Conservation (phyloP, 768 basidiomycete species). For the Suillus variegatus region DNA sequence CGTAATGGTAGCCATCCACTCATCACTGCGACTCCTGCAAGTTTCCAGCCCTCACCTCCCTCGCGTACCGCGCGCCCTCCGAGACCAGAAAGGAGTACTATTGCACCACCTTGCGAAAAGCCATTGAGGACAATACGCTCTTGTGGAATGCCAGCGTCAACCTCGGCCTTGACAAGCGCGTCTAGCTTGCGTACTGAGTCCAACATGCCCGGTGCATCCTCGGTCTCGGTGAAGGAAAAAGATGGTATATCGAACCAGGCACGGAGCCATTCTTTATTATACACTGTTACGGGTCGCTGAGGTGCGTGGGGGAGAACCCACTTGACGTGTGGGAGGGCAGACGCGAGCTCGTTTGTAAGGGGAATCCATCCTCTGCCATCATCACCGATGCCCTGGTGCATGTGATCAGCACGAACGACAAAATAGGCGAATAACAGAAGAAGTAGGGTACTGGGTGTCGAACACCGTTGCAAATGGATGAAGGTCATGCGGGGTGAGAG, state of each 20-base stretch:
- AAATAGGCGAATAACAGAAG: constrained; percentile 9
- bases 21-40: constrained; percentile 72
- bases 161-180: constrained; percentile 70
- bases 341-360: constrained; percentile 67
- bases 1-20: constrained; percentile 81
- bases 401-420: constrained; percentile 9
- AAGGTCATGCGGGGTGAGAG: background rate
- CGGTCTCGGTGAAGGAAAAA: constrained; percentile 58
- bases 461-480: background rate
- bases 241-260: constrained; percentile 81
- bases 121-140: constrained; percentile 83
- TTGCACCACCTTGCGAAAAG: constrained; percentile 84
- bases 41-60: constrained; percentile 48
- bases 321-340: constrained; percentile 72
- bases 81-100: constrained; percentile 76
- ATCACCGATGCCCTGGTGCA: constrained; percentile 70
- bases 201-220: constrained; percentile 68
- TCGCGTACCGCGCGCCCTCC: constrained; percentile 25
- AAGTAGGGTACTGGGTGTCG: background rate
- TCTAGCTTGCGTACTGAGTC: constrained; percentile 61
- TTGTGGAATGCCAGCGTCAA: constrained; percentile 67
- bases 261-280: constrained; percentile 74
- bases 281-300: constrained; percentile 66
- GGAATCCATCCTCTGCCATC: constrained; percentile 76
- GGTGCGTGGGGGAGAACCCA: constrained; percentile 61